Evolutionary conservation across 192 early-diverging fungal genomes (phyloP), one percentile per base, ranked within the genome.

Genomic region (Paraglomus brasilianum): DNA sequence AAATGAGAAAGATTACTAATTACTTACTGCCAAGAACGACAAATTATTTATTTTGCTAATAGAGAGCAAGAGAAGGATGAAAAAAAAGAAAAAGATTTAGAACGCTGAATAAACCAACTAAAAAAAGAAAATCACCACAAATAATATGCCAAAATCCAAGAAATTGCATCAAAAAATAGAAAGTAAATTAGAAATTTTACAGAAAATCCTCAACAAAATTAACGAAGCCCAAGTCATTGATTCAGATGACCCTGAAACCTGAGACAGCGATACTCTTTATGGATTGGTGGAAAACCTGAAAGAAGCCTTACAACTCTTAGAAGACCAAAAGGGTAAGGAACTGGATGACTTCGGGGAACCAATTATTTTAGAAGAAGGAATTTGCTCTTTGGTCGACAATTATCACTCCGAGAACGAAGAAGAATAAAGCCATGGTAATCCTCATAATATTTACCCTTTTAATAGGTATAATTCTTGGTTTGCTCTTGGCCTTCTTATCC

Each of bases 341-440:
- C 6, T 11, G 5, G 58, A 40, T 61, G 41, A 61, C 1, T 61
- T 40, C 1, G 58, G 58, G 6, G 1, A 61, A 1, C 58, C 58
- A 2, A 21, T 61, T 19, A 40, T n/a, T 5, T n/a, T n/a, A n/a
- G 58, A 5, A 61, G 42, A 40, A 4, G 40, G 58, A 0, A 21
- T 61, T 22, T 61, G 58, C 58, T 61, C 58, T 61, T 61, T 61
- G 10, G 39, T 61, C 15, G 58, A 61, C 45, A 43, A 44, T 40
- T 60, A 60, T 60, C 5, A 4, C 4, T n/a, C 10, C 41, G 58
- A 61, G 42, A 43, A 61, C 41, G 42, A 61, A 1, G 58, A 42
- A 0, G 53, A 56, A 1, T 5, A 21, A 21, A 55, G 19, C 52
- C 19, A 55, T 55, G 52, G 8, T 22, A 55, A 11, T 4, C 4